phyloP scores from a whole-genome alignment of 2,329 filamentous ascomycete genomes.

The Xenosphaeropsis pyriputrescens region DNA sequence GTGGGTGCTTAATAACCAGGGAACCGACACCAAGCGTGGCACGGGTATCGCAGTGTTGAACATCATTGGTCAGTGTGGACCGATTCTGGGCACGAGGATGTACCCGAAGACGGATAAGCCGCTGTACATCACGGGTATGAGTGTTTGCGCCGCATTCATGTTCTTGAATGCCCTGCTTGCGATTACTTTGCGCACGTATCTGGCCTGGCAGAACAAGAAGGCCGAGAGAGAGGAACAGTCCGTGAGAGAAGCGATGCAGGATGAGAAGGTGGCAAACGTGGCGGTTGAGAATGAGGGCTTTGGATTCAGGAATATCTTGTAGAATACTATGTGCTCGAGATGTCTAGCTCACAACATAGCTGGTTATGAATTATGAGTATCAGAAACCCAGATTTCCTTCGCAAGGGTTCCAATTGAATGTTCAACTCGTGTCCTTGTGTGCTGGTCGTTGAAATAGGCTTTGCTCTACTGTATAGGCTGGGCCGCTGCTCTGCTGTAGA shows the following conservation, averaged over 20 bases:
- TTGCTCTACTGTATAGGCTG: no score
- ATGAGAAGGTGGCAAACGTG: background rate
- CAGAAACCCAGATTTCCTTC: no score
- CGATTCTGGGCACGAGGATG: slow-evolving; percentile 46
- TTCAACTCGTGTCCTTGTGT: no score
- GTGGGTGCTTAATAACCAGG: slow-evolving; percentile 57
- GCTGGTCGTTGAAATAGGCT: no score
- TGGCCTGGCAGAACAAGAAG: slow-evolving; percentile 44
- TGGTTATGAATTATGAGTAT: no score
- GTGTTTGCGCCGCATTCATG: slow-evolving; percentile 46
- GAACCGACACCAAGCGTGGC: slow-evolving; percentile 51
- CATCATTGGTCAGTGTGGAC: slow-evolving; percentile 49
- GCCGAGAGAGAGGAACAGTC: background rate
- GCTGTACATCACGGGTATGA: slow-evolving; percentile 37
- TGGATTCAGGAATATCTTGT: background rate
- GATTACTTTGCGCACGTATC: slow-evolving; percentile 32
- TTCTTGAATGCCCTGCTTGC: slow-evolving; percentile 41
- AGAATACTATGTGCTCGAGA: no score
- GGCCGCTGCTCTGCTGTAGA: no score
- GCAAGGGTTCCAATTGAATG: no score
- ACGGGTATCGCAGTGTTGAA: slow-evolving; percentile 53
- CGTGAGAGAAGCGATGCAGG: background rate
- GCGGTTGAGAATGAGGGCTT: background rate
- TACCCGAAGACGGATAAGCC: slow-evolving; percentile 34
- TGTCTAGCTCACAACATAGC: no score